phyloP scores from a whole-genome alignment of 257 asterid genomes.

The Schizonepeta tenuifolia region DNA sequence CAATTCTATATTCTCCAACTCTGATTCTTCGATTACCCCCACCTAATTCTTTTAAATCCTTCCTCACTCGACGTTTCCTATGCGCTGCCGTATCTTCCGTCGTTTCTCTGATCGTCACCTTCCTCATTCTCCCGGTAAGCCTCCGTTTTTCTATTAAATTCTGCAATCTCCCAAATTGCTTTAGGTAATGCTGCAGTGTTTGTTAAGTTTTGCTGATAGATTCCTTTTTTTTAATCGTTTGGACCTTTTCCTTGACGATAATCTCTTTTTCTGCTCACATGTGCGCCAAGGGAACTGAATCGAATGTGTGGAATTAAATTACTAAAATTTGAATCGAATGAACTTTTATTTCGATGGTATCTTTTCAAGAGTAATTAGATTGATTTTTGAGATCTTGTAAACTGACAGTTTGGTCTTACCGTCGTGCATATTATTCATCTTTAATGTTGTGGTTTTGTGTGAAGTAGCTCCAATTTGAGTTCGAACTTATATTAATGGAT shows the following conservation, averaged over 20 bases:
- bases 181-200: not conserved
- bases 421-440: not conserved
- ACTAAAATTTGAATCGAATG: not conserved
- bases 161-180: not conserved
- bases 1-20: slow-evolving; percentile 77
- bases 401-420: slow-evolving; percentile 7
- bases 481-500: not conserved
- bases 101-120: slow-evolving; percentile 60
- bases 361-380: not conserved
- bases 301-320: not conserved
- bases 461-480: slow-evolving; percentile 22
- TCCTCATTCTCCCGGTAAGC: slow-evolving; percentile 74
- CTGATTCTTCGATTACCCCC: slow-evolving; percentile 80
- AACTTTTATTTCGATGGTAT: not conserved
- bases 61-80: slow-evolving; percentile 73
- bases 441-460: not conserved
- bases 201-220: not conserved
- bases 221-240: not conserved
- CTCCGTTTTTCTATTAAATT: not conserved
- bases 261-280: not conserved
- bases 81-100: slow-evolving; percentile 81
- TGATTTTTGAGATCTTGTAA: slow-evolving; percentile 6
- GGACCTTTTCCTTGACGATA: not conserved
- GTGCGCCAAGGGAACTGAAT: slow-evolving; percentile 20
- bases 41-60: slow-evolving; percentile 66